These are phyloP conservation scores for Suillus subluteus DNA, from an alignment of 768 basidiomycete species.

Conservation along the genomic window DNA sequence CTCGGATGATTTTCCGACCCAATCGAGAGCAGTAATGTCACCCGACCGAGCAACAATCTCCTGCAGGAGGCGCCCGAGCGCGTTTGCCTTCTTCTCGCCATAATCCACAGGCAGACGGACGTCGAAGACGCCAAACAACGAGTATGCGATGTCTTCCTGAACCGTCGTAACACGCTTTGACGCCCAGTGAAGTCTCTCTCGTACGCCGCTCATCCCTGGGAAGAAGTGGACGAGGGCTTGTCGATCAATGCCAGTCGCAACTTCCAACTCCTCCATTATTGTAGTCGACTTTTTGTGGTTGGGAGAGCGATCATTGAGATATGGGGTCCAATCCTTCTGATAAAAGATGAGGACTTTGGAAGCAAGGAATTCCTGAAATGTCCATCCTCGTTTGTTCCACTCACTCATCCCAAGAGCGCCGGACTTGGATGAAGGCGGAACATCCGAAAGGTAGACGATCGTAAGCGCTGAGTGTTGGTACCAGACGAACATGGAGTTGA, in stretches of 20 bases:
- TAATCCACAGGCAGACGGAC: neutral
- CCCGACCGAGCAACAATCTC: neutral
- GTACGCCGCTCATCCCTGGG: neutral
- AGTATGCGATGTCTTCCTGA: neutral
- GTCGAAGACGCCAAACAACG: neutral
- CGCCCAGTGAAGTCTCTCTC: neutral
- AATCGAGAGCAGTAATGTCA: neutral
- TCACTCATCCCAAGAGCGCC: neutral
- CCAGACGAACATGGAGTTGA: neutral
- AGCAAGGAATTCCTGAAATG: neutral
- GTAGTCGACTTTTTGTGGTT: neutral
- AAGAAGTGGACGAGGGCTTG: neutral
- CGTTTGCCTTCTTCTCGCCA: neutral
- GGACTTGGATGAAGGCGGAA: neutral
- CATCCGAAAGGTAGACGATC: neutral
- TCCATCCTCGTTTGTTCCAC: constrained; percentile 1
- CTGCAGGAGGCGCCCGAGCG: neutral
- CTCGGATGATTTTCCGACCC: neutral
- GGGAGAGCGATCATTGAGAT: neutral
- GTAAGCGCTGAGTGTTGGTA: neutral
- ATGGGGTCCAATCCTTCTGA: neutral
- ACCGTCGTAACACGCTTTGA: neutral
- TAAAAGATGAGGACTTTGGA: neutral
- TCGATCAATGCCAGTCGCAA: neutral
- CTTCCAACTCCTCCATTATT: neutral